Base-by-base conservation (phyloP, 2,329 filamentous ascomycete species). In the Cercospora citrullina region DNA sequence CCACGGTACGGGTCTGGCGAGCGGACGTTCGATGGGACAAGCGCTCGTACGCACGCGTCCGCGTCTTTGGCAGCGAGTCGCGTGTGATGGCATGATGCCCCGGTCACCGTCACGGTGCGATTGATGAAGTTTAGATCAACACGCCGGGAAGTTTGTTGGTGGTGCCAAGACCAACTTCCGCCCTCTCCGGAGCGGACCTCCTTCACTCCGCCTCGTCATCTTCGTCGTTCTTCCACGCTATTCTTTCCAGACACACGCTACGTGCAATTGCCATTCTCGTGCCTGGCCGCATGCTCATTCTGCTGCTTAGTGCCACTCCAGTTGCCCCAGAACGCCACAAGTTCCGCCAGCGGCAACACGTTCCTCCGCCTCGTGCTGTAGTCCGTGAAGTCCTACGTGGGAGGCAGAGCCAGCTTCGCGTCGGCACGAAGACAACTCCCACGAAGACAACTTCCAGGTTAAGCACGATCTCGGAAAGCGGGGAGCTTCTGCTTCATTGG, bases 311-410 rank as follows among this genome's bases (percentile, higher is more conserved):
- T 48, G 42, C n/a, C 42, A 48, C 55, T 16, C 5, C 23, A 16
- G 55, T 59, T 33, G 55, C 55, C 31, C n/a, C 8, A 26, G 30
- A 60, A 60, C 57, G 57, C 57, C 57, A 60, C 57, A 60, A 39
- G 57, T 60, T 39, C 39, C 57, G 30, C 57, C 23, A 30, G 23
- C 57, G 57, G 14, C 18, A 36, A 60, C 57, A 26, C 21, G 3
- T 6, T 5, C 10, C 45, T 26, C 14, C 33, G 14, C 45, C 18
- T 23, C 45, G 18, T 51, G n/a, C n/a, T 51, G 45, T 21, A 10
- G 18, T 23, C n/a, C 45, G 3, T 5, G 9, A 45, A 36, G 33
- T 1, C 33, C 33, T 14, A 16, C 33, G 33, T 16, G 12, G 33
- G 33, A 36, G 14, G 33, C 33, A 36, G 33, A 51, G 45, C 10